Base-by-base conservation (phyloP, 176 grass and related monocot species). In the Phoenix roebelenii region DNA sequence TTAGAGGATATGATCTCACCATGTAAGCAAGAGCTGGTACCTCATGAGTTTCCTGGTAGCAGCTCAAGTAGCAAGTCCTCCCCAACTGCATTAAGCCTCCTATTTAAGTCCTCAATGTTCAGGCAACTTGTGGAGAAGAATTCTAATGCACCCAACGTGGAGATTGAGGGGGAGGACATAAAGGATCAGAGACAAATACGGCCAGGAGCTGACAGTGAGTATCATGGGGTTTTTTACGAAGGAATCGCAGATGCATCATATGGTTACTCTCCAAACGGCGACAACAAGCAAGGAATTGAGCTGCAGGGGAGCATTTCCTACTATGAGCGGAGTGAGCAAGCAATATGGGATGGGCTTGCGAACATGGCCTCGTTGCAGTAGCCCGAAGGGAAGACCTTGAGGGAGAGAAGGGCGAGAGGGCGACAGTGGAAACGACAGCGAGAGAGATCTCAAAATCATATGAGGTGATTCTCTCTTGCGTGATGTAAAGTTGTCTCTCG, bases 21-120 rank as follows among this genome's bases (percentile, higher is more conserved):
- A 20, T 55, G 66, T 4, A 60, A 66, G 44, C 78, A 78, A 22
- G 79, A 69, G 7, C 50, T 15, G 2, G 10, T 61, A 6, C 4
- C 44, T 16, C 68, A 64, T 29, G 50, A 70, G 4, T 49, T 63
- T 30, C 16, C 28, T 16, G 19, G 53, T 4, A 51, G 25, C 5
- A 60, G 69, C 23, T 67, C 51, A n/a, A 71, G 73, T 22, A 79
- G 30, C 25, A 61, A 68, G 23, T 66, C 72, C 5, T 72, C 77
- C 0, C 70, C 81, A 7, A 85, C 86, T 0, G 86, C 86, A 53
- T 75, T 89, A 3, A 59, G 82, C 63, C 86, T 89, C 4, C 75
- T 89, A 29, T 57, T 89, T 4, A 89, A 85, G 66, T 89, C 86
- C 4, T 72, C 81, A 12, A 69, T 89, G 78, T 89, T 82, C 78